Conservation (phyloP, 202 grass and related monocot genomes). For the Musa balbisiana region DNA sequence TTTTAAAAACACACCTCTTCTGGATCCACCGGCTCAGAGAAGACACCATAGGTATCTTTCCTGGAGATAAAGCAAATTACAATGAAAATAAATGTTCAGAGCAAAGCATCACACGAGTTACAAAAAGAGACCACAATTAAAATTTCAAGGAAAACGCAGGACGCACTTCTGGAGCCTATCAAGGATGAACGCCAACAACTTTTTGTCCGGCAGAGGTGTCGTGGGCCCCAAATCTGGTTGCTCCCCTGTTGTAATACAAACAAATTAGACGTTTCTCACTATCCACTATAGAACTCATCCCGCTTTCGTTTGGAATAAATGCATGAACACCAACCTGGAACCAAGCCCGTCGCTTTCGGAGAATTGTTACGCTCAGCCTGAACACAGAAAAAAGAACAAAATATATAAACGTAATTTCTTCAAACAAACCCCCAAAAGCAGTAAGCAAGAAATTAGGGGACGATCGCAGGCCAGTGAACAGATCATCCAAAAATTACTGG, state of each 20-base stretch:
- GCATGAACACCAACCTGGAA: conserved; percentile 32
- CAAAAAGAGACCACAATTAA: not conserved
- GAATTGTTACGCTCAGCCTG: conserved; percentile 26
- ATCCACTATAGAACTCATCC: conserved; percentile 30
- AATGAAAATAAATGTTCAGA: not conserved
- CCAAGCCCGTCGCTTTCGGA: conserved; percentile 27
- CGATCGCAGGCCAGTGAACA: not conserved
- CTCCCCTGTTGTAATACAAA: conserved; percentile 24
- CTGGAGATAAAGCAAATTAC: conserved; percentile 16
- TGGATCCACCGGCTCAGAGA: conserved; percentile 42
- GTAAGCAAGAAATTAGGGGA: not conserved
- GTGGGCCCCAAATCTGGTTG: conserved; percentile 25
- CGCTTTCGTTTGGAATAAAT: conserved; percentile 26
- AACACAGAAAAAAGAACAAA: not conserved
- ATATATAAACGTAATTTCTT: not conserved
- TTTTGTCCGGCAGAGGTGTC: conserved; percentile 39
- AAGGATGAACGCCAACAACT: conserved; percentile 33
- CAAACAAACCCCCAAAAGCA: not conserved
- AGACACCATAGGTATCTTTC: conserved; percentile 45
- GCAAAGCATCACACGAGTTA: not conserved
- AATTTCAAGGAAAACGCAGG: not conserved
- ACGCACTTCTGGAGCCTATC: conserved; percentile 54
- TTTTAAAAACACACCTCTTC: conserved; percentile 28
- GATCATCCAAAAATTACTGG: not conserved
- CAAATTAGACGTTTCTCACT: conserved; percentile 44